Base-by-base conservation (phyloP, 352 stramenopile genomes). In the Phytophthora cryptogea region DNA sequence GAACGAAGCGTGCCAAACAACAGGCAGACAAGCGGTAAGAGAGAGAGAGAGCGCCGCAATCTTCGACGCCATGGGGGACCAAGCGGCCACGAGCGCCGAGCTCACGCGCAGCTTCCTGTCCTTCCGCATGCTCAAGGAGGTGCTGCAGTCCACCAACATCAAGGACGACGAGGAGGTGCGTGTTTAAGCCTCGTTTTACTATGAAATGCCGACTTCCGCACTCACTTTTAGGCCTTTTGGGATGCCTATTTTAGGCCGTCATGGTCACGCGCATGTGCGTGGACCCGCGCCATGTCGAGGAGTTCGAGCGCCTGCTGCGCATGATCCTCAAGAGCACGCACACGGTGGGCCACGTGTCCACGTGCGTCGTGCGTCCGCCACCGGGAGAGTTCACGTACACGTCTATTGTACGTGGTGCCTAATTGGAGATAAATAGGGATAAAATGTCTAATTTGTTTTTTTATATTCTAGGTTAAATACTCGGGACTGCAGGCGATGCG, bases 181-280 rank as follows among this genome's bases (percentile, higher is more conserved):
- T 45, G 36, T 28, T 7, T 55, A 23, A 47, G 17, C 56, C 37
- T 44, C 37, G 42, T 23, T n/a, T 27, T 37, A 26, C 20, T 40
- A 30, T 43, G 10, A 26, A 17, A 3, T 41, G 16, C 36, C 20
- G 27, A 27, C 33, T 13, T 53, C 5, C 8, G 9, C 13, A 30
- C 9, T 56, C 27, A 43, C 28, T 2, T 37, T 31, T 23, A 5
- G 36, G 10, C 9, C 20, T 23, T 47, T 11, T 37, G n/a, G n/a
- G 16, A 11, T 40, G 17, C 39, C 4, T 50, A 48, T 54, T 54
- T 26, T 54, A 92, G 83, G 81, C 83, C 0, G 80, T 91, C 14
- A 89, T 93, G 83, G 76, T 93, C 17, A 93, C 83, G 48, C 83
- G 81, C 51, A 93, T 93, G 83, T 78, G 70, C 28, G 83, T 93